Conservation (phyloP, 768 basidiomycete species). For the Psilocybe azurescens region DNA sequence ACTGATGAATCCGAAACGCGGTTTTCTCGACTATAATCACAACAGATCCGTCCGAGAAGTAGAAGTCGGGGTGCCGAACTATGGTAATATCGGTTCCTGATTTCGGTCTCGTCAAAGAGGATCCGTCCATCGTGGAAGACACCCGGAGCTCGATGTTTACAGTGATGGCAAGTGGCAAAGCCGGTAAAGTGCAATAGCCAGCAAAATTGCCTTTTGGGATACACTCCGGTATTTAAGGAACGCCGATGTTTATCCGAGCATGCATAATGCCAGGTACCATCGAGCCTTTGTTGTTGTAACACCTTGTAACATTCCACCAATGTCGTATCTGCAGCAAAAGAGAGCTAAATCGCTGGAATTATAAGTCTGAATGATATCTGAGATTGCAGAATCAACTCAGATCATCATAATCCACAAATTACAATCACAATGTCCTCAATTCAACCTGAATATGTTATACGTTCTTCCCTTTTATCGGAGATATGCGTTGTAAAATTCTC, state of each 20-base stretch:
- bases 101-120: slow-evolving; percentile 2
- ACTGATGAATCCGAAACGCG: slow-evolving; percentile 42
- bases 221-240: neutral
- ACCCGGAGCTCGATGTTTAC: neutral
- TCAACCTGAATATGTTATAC: too few relatives aligned
- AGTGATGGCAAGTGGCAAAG: neutral
- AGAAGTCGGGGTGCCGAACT: slow-evolving; percentile 36
- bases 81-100: slow-evolving; percentile 3
- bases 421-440: too few relatives aligned
- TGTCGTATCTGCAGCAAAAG: neutral
- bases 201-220: neutral
- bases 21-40: slow-evolving; percentile 38
- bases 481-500: too few relatives aligned
- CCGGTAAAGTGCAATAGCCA: too few relatives aligned
- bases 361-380: too few relatives aligned
- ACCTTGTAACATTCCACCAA: too few relatives aligned
- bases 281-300: too few relatives aligned
- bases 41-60: slow-evolving; percentile 46
- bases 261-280: neutral
- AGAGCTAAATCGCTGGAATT: neutral
- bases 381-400: too few relatives aligned
- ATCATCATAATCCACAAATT: too few relatives aligned
- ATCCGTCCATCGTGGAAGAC: neutral
- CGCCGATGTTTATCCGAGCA: neutral
- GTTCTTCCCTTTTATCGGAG: too few relatives aligned